Base-by-base conservation (phyloP, 306 rosid genomes). In the Castanea sativa region DNA sequence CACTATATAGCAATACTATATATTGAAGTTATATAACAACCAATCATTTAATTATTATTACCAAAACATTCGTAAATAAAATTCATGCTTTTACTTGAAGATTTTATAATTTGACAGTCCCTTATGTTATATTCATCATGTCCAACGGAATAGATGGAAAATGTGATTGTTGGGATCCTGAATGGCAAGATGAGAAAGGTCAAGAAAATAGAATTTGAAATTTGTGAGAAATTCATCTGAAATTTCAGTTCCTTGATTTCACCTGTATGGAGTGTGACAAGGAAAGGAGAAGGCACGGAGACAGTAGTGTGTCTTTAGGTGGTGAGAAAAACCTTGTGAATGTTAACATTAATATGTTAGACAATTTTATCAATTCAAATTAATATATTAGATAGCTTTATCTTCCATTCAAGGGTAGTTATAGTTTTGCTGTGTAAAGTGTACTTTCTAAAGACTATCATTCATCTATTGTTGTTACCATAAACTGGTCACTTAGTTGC, bases 401-500 rank as follows among this genome's bases (percentile, higher is more conserved):
- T 14, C 33, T 43, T 60, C 32, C 43, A 30, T 56, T 20, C 20
- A 30, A 27, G 32, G 30, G 9, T 57, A 32, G 55, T 2, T 45
- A 59, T 45, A 59, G 6, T 33, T 55, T 27, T 13, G 32, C 15
- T 16, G 16, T 29, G n/a, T 10, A 21, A 7, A 71, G 14, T 5
- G 27, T 57, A 27, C 51, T 32, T 72, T 78, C 35, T 70, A 56
- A 14, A 56, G 7, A 7, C 61, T 56, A 6, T 7, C 27, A 20
- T 56, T 56, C 25, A 9, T n/a, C 21, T 27, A 14, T 10, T 9
- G 38, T 61, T 13, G 38, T 11, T 61, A 2, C 35, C 68, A 61
- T 82, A 71, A 6, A 23, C 35, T 59, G 49, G 69, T 53, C 43
- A 20, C 71, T 72, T 77, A 64, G 55, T 52, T 2, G 27, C 67